Conservation (phyloP, 2,329 filamentous ascomycete species). For the Akanthomyces lecanii region DNA sequence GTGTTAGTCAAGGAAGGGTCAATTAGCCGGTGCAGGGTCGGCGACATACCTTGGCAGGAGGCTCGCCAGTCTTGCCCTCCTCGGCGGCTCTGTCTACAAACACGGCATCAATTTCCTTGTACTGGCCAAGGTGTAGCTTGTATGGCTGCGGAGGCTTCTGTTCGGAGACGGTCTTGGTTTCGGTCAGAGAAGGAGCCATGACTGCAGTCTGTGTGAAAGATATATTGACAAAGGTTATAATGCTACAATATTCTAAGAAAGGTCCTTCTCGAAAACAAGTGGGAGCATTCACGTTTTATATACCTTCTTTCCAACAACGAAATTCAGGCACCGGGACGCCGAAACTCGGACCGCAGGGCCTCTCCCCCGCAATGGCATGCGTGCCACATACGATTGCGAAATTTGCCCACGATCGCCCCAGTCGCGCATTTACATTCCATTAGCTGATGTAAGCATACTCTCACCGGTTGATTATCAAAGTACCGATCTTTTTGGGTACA, state of each 20-base stretch:
- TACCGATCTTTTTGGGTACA: neutral
- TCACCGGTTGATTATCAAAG: neutral
- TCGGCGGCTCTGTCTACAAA: slow-evolving; percentile 27
- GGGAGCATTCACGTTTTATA: neutral
- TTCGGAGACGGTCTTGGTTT: slow-evolving; percentile 13
- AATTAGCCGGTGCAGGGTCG: too few relatives aligned
- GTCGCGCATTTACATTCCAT: neutral
- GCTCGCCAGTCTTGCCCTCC: slow-evolving; percentile 26
- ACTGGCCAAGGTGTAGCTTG: slow-evolving; percentile 27
- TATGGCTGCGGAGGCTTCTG: slow-evolving; percentile 12
- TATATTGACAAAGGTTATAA: neutral
- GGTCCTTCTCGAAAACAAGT: neutral
- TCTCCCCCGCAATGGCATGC: slow-evolving; percentile 16
- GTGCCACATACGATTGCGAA: slow-evolving; percentile 12
- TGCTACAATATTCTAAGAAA: neutral
- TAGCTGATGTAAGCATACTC: slow-evolving; percentile 2
- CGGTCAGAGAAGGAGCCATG: slow-evolving; percentile 16
- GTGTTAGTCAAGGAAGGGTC: neutral
- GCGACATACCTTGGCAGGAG: slow-evolving; percentile 26
- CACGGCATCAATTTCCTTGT: slow-evolving; percentile 29
- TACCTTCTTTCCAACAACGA: neutral
- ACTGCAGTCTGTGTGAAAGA: neutral
- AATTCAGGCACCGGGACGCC: neutral
- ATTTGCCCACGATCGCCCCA: slow-evolving; percentile 1
- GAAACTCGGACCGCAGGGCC: slow-evolving; percentile 1